Percentiles rank a stretch among this genome's conserved stretches.
phyloP scores from a whole-genome alignment of 139 green algal genomes.

The Micractinium conductrix region DNA sequence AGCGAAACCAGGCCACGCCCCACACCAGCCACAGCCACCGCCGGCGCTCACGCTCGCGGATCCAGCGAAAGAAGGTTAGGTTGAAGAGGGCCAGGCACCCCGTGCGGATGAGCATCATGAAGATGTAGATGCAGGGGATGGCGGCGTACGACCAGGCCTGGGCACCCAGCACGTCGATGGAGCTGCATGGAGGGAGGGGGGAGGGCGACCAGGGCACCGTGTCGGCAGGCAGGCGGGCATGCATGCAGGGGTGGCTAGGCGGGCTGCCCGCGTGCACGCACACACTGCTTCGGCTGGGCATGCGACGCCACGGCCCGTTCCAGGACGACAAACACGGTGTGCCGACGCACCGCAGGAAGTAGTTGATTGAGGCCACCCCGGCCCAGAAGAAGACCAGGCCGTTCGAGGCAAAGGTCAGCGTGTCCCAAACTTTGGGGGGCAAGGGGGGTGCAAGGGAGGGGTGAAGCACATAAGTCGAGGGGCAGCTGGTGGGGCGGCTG shows the following conservation, averaged over 20 bases:
- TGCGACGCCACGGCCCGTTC: not conserved
- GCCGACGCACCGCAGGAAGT: slow-evolving; percentile 66
- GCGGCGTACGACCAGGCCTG: slow-evolving; percentile 35
- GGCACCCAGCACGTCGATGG: slow-evolving; percentile 21
- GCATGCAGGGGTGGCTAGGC: too few species aligned
- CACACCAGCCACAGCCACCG: not conserved
- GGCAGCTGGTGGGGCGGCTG: too few species aligned
- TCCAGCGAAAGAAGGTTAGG: slow-evolving; percentile 31
- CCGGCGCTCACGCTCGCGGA: slow-evolving; percentile 24
- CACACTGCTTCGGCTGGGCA: too few species aligned
- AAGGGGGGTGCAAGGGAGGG: not conserved
- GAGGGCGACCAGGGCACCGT: too few species aligned
- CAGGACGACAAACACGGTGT: too few species aligned
- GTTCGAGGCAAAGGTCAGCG: slow-evolving; percentile 63
- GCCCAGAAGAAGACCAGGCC: slow-evolving; percentile 91
- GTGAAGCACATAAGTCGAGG: not conserved
- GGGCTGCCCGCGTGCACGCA: too few species aligned
- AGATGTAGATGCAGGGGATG: slow-evolving; percentile 60
- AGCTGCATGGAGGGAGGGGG: not conserved
- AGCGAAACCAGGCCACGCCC: too few species aligned
- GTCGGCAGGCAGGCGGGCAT: too few species aligned
- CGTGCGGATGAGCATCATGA: slow-evolving; percentile 60
- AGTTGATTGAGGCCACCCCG: slow-evolving; percentile 80
- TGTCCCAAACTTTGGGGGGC: slow-evolving; percentile 50
- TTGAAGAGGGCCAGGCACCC: slow-evolving; percentile 50